Base-by-base conservation (phyloP, 768 basidiomycete species). In the Phylloporus scabripes region DNA sequence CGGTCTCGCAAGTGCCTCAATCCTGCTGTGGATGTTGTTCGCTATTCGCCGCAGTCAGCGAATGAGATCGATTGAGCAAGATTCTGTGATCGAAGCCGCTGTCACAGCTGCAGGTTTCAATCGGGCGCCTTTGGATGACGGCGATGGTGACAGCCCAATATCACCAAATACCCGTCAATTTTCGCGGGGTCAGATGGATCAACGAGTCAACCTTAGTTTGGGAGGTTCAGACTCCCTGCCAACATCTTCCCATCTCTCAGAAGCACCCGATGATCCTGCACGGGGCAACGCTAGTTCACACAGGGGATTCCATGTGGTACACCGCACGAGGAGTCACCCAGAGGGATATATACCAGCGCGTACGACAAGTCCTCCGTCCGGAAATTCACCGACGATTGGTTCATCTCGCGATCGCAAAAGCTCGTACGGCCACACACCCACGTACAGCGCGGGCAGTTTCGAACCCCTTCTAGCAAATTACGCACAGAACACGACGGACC, bases 1-100 rank as follows among this genome's bases (percentile, higher is more conserved):
- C 15, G 94, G 92, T 24, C 74, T 98, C 17, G 84, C 89, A 4
- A 82, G 71, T 24, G 82, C 79, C 18, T 81, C 76, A 42, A 89
- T 81, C 47, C 59, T 81, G 34, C 72, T 89, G 42, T 88, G 80
- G 77, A 72, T 85, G 48, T 67, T 87, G 55, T 87, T 89, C 62
- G 83, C 80, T 44, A 63, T 87, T 47, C 81, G 82, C 21, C 78
- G 85, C 42, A 79, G 83, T 52, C 77, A 83, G 40, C 74, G 81
- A 28, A 79, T 75, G 36, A 74, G 69, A 29, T 71, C 74, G 42
- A 64, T 83, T n/a, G 86, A 87, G 51, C 80, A 82, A 50, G 85
- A 89, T 50, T 74, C 78, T 1, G 81, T 78, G 0, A 78, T 84
- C n/a, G 80, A 81, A n/a, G 84, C 83, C 32, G 80, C 80, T 6